phyloP scores from a whole-genome alignment of 2,329 filamentous ascomycete species.

The Plenodomus biglobosus region DNA sequence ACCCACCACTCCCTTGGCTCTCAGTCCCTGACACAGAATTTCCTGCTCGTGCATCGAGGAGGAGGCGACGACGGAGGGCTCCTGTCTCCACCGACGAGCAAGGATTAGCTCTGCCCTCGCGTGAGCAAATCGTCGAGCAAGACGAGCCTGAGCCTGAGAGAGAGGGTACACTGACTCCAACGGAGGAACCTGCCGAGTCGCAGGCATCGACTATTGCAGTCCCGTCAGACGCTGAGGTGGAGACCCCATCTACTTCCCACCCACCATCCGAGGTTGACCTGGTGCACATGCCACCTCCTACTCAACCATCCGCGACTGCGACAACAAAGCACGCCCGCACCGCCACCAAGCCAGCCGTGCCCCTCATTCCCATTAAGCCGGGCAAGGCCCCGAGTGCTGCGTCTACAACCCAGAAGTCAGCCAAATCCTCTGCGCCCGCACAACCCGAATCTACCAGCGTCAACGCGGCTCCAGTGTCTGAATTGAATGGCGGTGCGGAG shows the following conservation, averaged over 20 bases:
- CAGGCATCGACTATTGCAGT: conserved; percentile 50
- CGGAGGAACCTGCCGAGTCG: conserved; percentile 41
- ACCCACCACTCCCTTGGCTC: conserved; percentile 61
- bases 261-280: conserved; percentile 59
- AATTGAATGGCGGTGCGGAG: conserved; percentile 25
- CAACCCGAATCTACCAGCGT: conserved; percentile 14
- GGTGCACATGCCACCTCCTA: conserved; percentile 49
- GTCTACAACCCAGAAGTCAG: conserved; percentile 42
- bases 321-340: conserved; percentile 44
- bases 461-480: conserved; percentile 10
- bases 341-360: conserved; percentile 52
- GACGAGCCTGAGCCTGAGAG: conserved; percentile 17
- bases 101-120: conserved; percentile 55
- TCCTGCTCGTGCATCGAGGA: conserved; percentile 53
- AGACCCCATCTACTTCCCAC: conserved; percentile 61
- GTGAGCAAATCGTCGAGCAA: conserved; percentile 38
- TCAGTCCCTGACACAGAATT: conserved; percentile 59
- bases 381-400: conserved; percentile 41
- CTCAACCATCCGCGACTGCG: conserved; percentile 35
- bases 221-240: conserved; percentile 51
- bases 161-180: conserved; percentile 46
- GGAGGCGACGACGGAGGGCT: conserved; percentile 49
- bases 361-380: conserved; percentile 54
- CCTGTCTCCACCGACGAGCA: conserved; percentile 44
- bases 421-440: conserved; percentile 27